A percentile compares a stretch with the other conserved stretches of the same genome.
Conservation (phyloP, 2,329 filamentous ascomycete species). For the Beauveria bassiana region DNA sequence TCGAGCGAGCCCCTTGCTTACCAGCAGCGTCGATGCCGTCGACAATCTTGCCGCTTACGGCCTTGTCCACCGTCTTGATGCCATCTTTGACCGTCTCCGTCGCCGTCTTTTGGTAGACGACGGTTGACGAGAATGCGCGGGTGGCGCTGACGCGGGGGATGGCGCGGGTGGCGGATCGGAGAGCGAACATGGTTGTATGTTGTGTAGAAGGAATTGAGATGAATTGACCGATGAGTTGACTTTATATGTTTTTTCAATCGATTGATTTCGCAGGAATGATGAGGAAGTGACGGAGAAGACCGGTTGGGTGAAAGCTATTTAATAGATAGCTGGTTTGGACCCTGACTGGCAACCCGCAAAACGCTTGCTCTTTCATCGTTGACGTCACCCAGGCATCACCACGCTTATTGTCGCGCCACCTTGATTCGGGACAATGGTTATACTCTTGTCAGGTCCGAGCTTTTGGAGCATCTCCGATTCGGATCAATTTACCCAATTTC, state of each 20-base stretch:
- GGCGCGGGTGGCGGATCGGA: slow-evolving; percentile 35
- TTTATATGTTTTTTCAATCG: neutral
- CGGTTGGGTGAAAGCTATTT: neutral
- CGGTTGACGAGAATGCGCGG: slow-evolving; percentile 43
- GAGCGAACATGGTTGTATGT: slow-evolving; percentile 41
- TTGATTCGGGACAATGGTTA: neutral
- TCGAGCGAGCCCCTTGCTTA: slow-evolving; percentile 26
- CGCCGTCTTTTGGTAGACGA: slow-evolving; percentile 38
- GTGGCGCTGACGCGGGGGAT: slow-evolving; percentile 32
- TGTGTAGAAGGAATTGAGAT: neutral
- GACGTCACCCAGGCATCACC: slow-evolving; percentile 9
- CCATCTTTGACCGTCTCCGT: slow-evolving; percentile 52
- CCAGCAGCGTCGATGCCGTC: slow-evolving; percentile 52
- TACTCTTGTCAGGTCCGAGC: neutral
- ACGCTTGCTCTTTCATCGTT: slow-evolving; percentile 4
- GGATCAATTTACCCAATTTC: neutral
- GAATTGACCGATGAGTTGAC: neutral
- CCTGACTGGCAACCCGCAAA: neutral
- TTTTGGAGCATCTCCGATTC: neutral
- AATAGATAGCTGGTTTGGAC: neutral
- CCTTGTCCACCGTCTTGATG: slow-evolving; percentile 51
- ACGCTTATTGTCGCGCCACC: neutral
- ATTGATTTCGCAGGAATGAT: slow-evolving; percentile 3
- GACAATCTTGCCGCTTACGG: slow-evolving; percentile 53
- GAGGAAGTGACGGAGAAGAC: neutral